phyloP scores from a whole-genome alignment of 768 basidiomycete genomes.

The Russula vinacea region DNA sequence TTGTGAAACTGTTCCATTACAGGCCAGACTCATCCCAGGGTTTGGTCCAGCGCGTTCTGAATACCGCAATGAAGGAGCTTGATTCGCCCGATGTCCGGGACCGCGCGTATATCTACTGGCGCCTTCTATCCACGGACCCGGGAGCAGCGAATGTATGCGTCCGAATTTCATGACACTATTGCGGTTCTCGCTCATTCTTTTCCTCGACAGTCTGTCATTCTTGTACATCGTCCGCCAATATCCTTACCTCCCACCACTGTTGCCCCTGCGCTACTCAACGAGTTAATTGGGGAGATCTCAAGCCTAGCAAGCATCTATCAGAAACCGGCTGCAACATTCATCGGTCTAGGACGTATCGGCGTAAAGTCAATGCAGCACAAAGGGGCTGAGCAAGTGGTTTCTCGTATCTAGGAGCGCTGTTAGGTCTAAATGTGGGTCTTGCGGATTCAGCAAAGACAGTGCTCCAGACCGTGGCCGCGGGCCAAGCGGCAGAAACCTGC shows the following conservation, averaged over 20 bases:
- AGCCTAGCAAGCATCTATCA: conserved; percentile 93
- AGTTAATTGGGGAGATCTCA: conserved; percentile 86
- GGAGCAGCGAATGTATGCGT: conserved; percentile 81
- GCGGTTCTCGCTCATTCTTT: neutral
- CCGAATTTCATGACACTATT: conserved; percentile 4
- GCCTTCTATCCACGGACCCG: conserved; percentile 89
- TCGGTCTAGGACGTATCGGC: conserved; percentile 86
- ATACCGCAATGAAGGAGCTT: conserved; percentile 94
- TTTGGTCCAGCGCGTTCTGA: conserved; percentile 84
- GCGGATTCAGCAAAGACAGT: conserved; percentile 77
- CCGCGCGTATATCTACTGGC: conserved; percentile 97
- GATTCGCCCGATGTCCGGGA: conserved; percentile 97
- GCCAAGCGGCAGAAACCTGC: conserved; percentile 89
- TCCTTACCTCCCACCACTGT: conserved; percentile 90
- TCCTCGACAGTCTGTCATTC: conserved; percentile 61
- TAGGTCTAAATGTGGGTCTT: conserved; percentile 37
- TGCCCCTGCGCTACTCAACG: conserved; percentile 81
- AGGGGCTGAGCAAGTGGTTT: conserved; percentile 51
- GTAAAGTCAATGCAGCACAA: conserved; percentile 72
- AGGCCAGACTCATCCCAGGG: conserved; percentile 92
- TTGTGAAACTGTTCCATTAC: conserved; percentile 94
- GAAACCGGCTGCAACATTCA: conserved; percentile 93
- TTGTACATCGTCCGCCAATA: conserved; percentile 90
- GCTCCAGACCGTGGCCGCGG: conserved; percentile 82
- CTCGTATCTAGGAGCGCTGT: neutral